Base-by-base conservation (phyloP, 495 filamentous ascomycete genomes). In the Xylaria curta region DNA sequence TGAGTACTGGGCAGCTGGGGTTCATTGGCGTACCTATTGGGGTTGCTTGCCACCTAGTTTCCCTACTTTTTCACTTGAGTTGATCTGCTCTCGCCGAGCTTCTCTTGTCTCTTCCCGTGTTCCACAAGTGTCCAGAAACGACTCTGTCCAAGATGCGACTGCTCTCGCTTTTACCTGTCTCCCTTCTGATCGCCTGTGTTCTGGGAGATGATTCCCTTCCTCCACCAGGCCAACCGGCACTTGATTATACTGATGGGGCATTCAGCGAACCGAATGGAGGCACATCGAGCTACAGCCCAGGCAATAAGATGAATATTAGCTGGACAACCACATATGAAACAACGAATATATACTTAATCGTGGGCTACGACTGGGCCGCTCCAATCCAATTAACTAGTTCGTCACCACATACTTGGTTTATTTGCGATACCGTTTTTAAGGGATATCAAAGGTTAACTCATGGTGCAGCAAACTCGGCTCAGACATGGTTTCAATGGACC, bases 301-400 rank as follows among this genome's bases (percentile, higher is more conserved):
- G 73, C 36, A 47, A 67, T 10, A 67, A 72, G 62, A 70, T 75
- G 73, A 77, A 77, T 42, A 63, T 77, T n/a, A 77, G 71, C 58
- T 77, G 75, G 73, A 31, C 70, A 46, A 75, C 75, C 4, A 49
- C 64, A n/a, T 77, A 72, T n/a, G 71, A 75, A n/a, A 77, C 75
- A 10, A 73, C 73, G 36, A 74, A 72, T 70, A 70, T 77, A 61
- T 77, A 72, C 66, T 67, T 75, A 15, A 75, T 77, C 9, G 49
- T 62, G n/a, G 73, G 66, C 24, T 77, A 74, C 66, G 54, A 40
- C 3, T 77, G 63, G 31, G 69, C 63, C 19, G 24, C 21, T 7
- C 75, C 66, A 2, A 44, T 75, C 6, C 73, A 73, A 61, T 69
- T 77, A 46, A 70, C 73, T 28, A 64, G 74, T 76, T 61, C 58